A percentile compares a stretch with the other conserved stretches of the same genome.
Conservation (phyloP, 2,329 filamentous ascomycete genomes). For the Trichoderma koningii region DNA sequence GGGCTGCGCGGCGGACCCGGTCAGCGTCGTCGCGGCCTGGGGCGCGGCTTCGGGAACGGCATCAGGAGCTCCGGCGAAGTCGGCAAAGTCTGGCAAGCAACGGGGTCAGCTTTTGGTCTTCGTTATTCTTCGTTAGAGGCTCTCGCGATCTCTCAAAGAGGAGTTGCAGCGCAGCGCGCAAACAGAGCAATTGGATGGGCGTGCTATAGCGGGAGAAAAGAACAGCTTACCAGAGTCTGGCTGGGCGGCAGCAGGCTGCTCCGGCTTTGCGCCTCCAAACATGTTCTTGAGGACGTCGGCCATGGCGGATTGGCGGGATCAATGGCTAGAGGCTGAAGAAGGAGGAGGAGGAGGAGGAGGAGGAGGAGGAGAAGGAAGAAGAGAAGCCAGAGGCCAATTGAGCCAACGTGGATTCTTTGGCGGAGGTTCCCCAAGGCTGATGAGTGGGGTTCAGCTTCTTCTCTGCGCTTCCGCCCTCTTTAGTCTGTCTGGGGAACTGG, state of each 20-base stretch:
- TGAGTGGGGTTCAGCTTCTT: constrained; percentile 8
- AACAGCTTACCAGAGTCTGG: constrained; percentile 63
- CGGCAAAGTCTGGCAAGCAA: constrained; percentile 74
- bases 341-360: constrained; percentile 16
- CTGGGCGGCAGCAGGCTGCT: constrained; percentile 48
- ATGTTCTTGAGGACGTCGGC: constrained; percentile 66
- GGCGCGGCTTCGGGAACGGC: constrained; percentile 57
- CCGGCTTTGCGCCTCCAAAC: constrained; percentile 66
- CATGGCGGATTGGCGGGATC: constrained; percentile 46
- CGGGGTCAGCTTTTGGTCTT: neutral
- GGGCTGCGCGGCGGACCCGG: constrained; percentile 48
- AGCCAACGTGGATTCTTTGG: constrained; percentile 30
- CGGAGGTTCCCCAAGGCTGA: constrained; percentile 28
- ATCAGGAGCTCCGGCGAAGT: constrained; percentile 80
- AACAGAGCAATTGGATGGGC: constrained; percentile 3
- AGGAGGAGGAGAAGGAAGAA: constrained; percentile 5
- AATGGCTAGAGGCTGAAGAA: constrained; percentile 30
- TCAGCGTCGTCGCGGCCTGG: constrained; percentile 51
- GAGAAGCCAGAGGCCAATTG: constrained; percentile 20
- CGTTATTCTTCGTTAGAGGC: neutral
- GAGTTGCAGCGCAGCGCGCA: neutral
- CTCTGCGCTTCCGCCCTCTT: constrained; percentile 5
- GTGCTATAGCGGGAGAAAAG: constrained; percentile 26
- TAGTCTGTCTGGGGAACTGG: neutral
- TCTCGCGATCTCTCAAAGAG: neutral